Percentiles rank a stretch among this genome's conserved stretches.
Evolutionary conservation across 345 rosid genomes (phyloP).

Genomic region (Camelina laxa): DNA sequence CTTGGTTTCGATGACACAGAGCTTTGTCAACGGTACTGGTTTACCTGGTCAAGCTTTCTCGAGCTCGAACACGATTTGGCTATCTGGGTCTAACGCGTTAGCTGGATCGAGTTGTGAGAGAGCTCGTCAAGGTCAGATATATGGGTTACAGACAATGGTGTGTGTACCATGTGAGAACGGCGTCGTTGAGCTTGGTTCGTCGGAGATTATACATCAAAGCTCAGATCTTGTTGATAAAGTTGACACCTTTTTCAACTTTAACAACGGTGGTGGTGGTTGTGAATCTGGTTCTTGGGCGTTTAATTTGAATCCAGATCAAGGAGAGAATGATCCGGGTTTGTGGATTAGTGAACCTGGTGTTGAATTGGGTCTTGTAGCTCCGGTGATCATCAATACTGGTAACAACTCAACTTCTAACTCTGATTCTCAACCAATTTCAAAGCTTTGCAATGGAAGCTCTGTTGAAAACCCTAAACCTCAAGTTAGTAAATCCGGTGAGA

Average conservation of each 20-base stretch:
- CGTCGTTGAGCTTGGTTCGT: slow-evolving; percentile 89
- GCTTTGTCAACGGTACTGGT: slow-evolving; percentile 67
- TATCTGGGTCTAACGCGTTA: slow-evolving; percentile 65
- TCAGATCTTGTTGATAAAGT: slow-evolving; percentile 81
- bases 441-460: slow-evolving; percentile 53
- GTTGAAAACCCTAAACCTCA: slow-evolving; percentile 41
- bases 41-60: slow-evolving; percentile 80
- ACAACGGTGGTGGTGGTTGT: slow-evolving; percentile 43
- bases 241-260: slow-evolving; percentile 64
- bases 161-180: slow-evolving; percentile 82
- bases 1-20: slow-evolving; percentile 87
- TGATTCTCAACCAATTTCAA: slow-evolving; percentile 41
- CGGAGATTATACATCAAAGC: slow-evolving; percentile 68
- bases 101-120: slow-evolving; percentile 69
- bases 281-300: slow-evolving; percentile 61
- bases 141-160: slow-evolving; percentile 79
- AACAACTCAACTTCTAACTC: slow-evolving; percentile 39
- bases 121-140: slow-evolving; percentile 71
- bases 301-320: slow-evolving; percentile 59
- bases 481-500: neutral
- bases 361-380: slow-evolving; percentile 37
- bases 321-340: slow-evolving; percentile 73
- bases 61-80: slow-evolving; percentile 64
- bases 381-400: slow-evolving; percentile 7
- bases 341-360: slow-evolving; percentile 77